Evolutionary conservation across 345 rosid genomes (phyloP), one percentile per base, ranked within the genome.

Genomic region (Noccaea caerulescens): DNA sequence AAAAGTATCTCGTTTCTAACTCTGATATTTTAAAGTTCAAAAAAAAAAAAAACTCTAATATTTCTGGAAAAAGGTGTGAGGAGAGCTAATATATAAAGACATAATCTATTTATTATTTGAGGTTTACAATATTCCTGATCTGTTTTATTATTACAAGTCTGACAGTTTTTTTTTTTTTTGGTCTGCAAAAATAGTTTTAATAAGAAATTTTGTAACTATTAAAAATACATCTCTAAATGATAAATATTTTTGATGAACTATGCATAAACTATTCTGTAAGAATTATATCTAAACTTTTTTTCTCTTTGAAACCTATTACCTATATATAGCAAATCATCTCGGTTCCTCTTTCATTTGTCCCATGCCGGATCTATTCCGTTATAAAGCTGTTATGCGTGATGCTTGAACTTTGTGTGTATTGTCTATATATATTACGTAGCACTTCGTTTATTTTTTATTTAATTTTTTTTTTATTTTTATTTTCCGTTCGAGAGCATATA

Each of bases 351-450:
- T 47, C 23, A 44, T 44, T 59, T 47, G 69, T 44, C 42, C 58
- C 46, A 53, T 68, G 73, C 68, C 64, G 73, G 34, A 75, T 75
- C 49, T 25, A 75, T 75, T 75, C 78, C 73, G 78, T 75, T 75
- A 68, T 60, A 68, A 75, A 68, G 78, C 58, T 53, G 78, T 75
- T 54, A 75, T 60, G 69, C 69, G 78, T 75, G 73, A 68, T 68
- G 69, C 69, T 68, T 61, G 52, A 45, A 50, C 60, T 61, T 45
- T 75, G 73, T 68, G 51, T 68, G 68, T 61, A 45, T 61, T 58
- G 41, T 66, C 49, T 36, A 58, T 66, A 55, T 30, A 41, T 37
- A 44, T 59, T 74, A 66, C 77, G 77, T 74, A 66, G 20, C 62
- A 66, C 61, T 14, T 61, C n/a, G 3, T 25, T 46, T 49, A 49